A percentile compares a stretch with the other conserved stretches of the same genome.
Conservation (phyloP, 1,284 basidiomycete genomes). For the Xerocomus minutiporus region DNA sequence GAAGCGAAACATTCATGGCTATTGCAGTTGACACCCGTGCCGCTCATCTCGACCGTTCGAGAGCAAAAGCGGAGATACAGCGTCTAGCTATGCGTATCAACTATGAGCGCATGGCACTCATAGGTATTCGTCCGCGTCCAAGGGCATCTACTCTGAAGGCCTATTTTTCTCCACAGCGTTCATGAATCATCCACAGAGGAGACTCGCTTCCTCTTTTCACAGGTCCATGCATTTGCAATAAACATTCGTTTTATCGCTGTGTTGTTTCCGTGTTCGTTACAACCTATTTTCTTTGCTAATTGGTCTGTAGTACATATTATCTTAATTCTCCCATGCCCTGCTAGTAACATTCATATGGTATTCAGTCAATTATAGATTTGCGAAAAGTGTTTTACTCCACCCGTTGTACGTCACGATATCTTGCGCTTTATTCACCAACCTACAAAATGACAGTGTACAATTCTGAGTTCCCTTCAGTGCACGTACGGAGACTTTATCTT, state of each 20-base stretch:
- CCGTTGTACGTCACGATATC: constrained; percentile 1
- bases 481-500: background rate
- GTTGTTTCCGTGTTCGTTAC: background rate
- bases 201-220: background rate
- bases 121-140: constrained; percentile 15
- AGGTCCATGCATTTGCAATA: background rate
- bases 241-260: background rate
- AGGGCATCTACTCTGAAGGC: constrained; percentile 27
- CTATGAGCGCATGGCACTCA: constrained; percentile 50
- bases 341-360: constrained; percentile 15
- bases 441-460: background rate
- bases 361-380: constrained; percentile 21
- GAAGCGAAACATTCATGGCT: background rate
- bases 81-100: constrained; percentile 56
- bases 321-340: background rate
- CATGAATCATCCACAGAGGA: constrained; percentile 3
- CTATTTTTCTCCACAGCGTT: constrained; percentile 30
- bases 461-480: background rate
- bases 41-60: constrained; percentile 66
- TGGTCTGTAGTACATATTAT: background rate
- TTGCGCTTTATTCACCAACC: background rate
- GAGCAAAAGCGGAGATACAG: constrained; percentile 61
- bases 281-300: background rate
- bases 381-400: background rate
- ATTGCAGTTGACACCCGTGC: constrained; percentile 62